phyloP scores from a whole-genome alignment of 148 eudicot species.

The Beta vulgaris region DNA sequence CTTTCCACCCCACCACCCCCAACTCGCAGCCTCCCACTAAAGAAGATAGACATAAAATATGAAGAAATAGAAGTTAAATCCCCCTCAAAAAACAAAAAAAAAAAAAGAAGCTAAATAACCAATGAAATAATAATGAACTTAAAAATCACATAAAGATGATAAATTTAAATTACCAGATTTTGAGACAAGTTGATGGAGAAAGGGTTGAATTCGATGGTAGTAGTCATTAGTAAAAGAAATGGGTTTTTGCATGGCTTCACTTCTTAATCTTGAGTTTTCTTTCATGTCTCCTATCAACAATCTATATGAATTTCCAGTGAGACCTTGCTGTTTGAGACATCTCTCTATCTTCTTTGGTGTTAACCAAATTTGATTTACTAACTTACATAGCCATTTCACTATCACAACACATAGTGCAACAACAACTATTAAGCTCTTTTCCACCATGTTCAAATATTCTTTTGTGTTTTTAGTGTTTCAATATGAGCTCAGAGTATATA shows the following conservation, averaged over 20 bases:
- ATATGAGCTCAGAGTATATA: too few species aligned
- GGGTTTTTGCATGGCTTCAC: slow-evolving; percentile 10
- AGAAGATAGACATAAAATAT: too few species aligned
- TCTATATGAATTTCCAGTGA: slow-evolving; percentile 22
- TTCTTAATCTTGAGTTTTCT: slow-evolving; percentile 3
- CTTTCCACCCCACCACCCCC: too few species aligned
- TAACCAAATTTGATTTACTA: neutral
- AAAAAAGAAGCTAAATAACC: too few species aligned
- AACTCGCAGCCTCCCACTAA: too few species aligned
- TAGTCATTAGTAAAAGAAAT: slow-evolving; percentile 19
- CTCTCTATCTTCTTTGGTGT: slow-evolving; percentile 18
- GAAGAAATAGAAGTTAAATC: too few species aligned
- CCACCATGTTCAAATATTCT: too few species aligned
- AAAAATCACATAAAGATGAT: neutral
- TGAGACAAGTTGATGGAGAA: slow-evolving; percentile 16
- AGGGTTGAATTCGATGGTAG: slow-evolving; percentile 28
- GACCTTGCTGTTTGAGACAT: slow-evolving; percentile 22
- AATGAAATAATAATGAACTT: too few species aligned
- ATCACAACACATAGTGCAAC: neutral
- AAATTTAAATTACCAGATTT: slow-evolving; percentile 10
- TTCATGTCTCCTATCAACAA: slow-evolving; percentile 23
- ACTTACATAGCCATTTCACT: slow-evolving; percentile 12
- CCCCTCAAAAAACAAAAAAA: too few species aligned
- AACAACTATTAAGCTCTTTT: too few species aligned
- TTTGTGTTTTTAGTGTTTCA: too few species aligned